Evolutionary conservation across 179 eudicot species (phyloP).

Genomic region (Actinidia arguta): DNA sequence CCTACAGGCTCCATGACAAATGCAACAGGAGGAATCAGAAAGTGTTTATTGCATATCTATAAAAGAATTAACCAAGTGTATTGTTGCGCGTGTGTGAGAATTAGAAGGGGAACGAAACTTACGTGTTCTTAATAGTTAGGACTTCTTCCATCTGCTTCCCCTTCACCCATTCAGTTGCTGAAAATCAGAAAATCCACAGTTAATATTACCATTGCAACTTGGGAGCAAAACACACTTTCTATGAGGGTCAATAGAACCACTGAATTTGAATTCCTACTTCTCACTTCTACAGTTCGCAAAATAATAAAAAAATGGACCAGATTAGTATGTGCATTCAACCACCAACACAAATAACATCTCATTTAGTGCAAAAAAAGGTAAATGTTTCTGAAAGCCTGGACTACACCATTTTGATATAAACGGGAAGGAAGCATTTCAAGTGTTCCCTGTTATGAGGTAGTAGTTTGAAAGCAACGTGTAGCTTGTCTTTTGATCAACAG

Average conservation of each 20-base stretch:
- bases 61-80: background rate
- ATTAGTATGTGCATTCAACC: background rate
- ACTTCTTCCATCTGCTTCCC: conserved; percentile 93
- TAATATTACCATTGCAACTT: conserved; percentile 8
- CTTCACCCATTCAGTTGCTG: conserved; percentile 99
- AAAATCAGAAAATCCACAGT: conserved; percentile 26
- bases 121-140: conserved; percentile 85
- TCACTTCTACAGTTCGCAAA: background rate
- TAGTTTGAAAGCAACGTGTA: background rate
- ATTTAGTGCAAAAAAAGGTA: background rate
- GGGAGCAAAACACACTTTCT: background rate
- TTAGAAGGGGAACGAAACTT: conserved; percentile 36
- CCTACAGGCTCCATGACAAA: background rate
- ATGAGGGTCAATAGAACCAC: background rate
- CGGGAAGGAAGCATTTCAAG: background rate
- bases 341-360: background rate
- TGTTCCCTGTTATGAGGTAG: background rate
- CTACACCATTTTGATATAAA: background rate
- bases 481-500: background rate
- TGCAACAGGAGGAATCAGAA: background rate
- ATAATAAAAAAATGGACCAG: background rate
- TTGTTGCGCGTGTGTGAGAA: background rate
- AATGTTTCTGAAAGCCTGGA: background rate
- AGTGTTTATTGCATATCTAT: no score
- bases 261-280: no score